phyloP scores from a whole-genome alignment of 441 rosid species.

The Erodium moschatum region DNA sequence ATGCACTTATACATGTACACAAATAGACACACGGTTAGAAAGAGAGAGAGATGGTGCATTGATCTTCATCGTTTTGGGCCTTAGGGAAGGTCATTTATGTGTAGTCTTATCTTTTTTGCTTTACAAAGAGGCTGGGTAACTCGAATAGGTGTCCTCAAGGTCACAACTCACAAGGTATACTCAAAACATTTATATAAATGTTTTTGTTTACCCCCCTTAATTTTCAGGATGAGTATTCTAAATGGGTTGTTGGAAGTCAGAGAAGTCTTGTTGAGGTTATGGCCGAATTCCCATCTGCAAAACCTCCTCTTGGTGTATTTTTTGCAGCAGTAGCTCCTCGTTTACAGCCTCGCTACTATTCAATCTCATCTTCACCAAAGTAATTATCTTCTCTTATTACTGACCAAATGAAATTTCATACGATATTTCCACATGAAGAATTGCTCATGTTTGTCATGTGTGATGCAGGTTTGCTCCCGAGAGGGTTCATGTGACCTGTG shows the following conservation, averaged over 20 bases:
- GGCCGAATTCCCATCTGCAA: slow-evolving; percentile 83
- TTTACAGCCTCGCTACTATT: slow-evolving; percentile 83
- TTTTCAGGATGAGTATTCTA: slow-evolving; percentile 64
- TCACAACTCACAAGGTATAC: neutral
- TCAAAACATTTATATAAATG: neutral
- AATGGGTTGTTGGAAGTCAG: slow-evolving; percentile 76
- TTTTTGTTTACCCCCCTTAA: neutral
- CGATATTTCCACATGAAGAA: neutral
- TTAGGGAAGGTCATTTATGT: too few relatives aligned
- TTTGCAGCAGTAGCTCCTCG: slow-evolving; percentile 88
- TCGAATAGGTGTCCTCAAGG: neutral
- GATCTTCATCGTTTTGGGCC: neutral
- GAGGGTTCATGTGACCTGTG: slow-evolving; percentile 81
- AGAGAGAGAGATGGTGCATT: neutral
- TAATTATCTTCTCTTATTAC: slow-evolving; percentile 18
- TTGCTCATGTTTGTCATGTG: slow-evolving; percentile 1
- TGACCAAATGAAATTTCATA: neutral
- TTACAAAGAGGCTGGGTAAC: neutral
- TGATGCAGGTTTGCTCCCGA: slow-evolving; percentile 46
- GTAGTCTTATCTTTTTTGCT: neutral
- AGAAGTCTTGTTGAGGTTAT: slow-evolving; percentile 90
- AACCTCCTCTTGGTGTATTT: slow-evolving; percentile 77
- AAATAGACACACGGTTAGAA: too few relatives aligned
- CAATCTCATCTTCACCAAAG: slow-evolving; percentile 94
- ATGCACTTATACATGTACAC: neutral